Percentiles rank a stretch among this genome's conserved stretches.
phyloP scores from a whole-genome alignment of 2,329 filamentous ascomycete species.

The Colletotrichum lindemuthianum region DNA sequence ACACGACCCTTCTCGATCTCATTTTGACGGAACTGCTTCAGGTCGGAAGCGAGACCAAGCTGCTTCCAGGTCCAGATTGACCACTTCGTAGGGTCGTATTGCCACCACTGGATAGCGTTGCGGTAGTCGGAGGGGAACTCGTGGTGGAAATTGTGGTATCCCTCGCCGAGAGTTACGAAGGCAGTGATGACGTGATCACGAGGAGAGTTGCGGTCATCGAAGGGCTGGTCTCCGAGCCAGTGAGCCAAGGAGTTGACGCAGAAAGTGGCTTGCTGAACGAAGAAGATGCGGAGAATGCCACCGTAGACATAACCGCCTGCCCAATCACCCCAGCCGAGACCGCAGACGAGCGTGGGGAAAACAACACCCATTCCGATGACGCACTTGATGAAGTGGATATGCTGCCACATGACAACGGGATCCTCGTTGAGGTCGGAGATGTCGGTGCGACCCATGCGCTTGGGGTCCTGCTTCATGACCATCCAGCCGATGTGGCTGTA shows the following conservation, averaged over 20 bases:
- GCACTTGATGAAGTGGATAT: conserved; percentile 85
- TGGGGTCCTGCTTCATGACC: conserved; percentile 93
- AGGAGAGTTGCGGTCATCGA: conserved; percentile 91
- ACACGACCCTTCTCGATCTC: conserved; percentile 93
- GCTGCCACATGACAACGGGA: conserved; percentile 86
- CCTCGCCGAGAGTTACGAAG: conserved; percentile 85
- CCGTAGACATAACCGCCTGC: conserved; percentile 84
- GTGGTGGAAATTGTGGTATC: conserved; percentile 96
- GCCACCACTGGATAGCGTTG: conserved; percentile 90
- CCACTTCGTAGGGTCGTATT: conserved; percentile 95
- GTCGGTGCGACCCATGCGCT: conserved; percentile 86
- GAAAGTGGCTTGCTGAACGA: conserved; percentile 92
- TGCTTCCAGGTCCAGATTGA: conserved; percentile 86
- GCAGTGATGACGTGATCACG: conserved; percentile 90
- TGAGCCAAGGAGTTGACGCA: conserved; percentile 92
- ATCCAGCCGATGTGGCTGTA: conserved; percentile 90
- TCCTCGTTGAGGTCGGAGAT: conserved; percentile 91
- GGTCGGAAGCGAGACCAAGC: conserved; percentile 83
- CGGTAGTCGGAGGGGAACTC: conserved; percentile 94
- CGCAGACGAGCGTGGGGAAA: conserved; percentile 79
- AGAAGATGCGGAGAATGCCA: conserved; percentile 87
- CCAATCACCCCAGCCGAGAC: conserved; percentile 84
- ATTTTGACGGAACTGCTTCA: conserved; percentile 91
- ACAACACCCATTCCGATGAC: conserved; percentile 81
- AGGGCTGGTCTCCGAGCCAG: conserved; percentile 92